Evolutionary conservation across 306 rosid species (phyloP), one percentile per base, ranked within the genome.

Genomic region (Hippophae gyantsensis): DNA sequence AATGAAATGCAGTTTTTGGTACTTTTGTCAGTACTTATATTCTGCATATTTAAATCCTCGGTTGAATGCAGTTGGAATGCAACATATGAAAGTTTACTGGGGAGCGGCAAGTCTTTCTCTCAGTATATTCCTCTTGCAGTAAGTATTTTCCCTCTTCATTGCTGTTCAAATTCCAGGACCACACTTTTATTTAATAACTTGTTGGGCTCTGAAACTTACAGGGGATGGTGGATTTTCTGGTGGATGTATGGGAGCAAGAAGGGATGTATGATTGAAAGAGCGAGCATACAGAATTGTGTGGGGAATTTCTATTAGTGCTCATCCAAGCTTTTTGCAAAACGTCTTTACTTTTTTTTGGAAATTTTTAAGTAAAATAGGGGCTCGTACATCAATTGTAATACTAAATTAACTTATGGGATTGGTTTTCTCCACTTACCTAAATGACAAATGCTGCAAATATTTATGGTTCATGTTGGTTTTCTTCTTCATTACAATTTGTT

Each of bases 161-260:
- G 43, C 44, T 11, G n/a, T 4, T 50, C 2, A 14, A 38, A 8
- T 57, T 54, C 13, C 10, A 1, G 1, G 10, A 47, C 12, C 47
- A 1, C 4, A 50, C n/a, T 54, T 42, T 64, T 13, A 64, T 1
- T 11, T 52, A 25, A 13, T 23, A 38, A 42, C 18, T 11, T 52
- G 7, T 60, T 12, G 53, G 54, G 68, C 42, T 54, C 61, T 65
- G 54, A 56, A 57, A 57, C 56, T 26, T 54, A 41, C 76, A 92
- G 96, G 99, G 87, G 85, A 90, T 90, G 98, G 87, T 90, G 72
- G 99, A 92, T 78, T 92, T 92, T 75, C 95, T 88, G 54, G 99
- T 84, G 70, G 99, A 88, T 58, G 49, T 79, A 13, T 90, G 98
- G 98, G 96, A 90, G 70, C 90, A 88, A 67, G 98, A 90, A 50